These are phyloP conservation scores for Trichoderma simmonsii DNA, from an alignment of 2,329 filamentous ascomycete genomes.

Conservation along the genomic window DNA sequence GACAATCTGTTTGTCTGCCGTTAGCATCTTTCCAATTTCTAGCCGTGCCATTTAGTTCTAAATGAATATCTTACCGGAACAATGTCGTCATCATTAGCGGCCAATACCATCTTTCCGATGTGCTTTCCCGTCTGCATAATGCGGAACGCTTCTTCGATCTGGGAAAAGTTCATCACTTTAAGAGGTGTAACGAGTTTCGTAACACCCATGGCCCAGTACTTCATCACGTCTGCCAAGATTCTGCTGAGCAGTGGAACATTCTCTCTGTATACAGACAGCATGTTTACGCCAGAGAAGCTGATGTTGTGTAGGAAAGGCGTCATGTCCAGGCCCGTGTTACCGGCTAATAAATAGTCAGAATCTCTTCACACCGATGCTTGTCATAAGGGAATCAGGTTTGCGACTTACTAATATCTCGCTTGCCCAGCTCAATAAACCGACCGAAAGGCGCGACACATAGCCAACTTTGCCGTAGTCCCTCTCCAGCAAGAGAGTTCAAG, in stretches of 20 bases:
- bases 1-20: not conserved
- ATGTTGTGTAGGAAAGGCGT: not conserved
- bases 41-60: not conserved
- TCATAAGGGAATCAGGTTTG: not conserved
- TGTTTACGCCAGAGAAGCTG: not conserved
- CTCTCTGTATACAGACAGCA: not conserved
- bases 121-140: not conserved
- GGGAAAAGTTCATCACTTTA: not conserved
- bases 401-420: conserved; percentile 27
- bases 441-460: conserved; percentile 32
- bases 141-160: not conserved
- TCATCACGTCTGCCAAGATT: not conserved
- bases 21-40: not conserved
- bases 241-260: not conserved
- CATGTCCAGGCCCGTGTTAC: not conserved
- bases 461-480: conserved; percentile 30
- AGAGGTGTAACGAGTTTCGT: not conserved
- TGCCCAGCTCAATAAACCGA: conserved; percentile 34
- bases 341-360: not conserved
- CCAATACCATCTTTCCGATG: not conserved
- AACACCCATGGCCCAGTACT: not conserved
- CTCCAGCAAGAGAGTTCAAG: conserved; percentile 30
- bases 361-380: not conserved
- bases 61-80: not conserved
- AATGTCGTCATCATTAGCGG: not conserved